Evolutionary conservation across 805 yeast species (phyloP).

Genomic region (Saccharomycopsis lassenensis): DNA sequence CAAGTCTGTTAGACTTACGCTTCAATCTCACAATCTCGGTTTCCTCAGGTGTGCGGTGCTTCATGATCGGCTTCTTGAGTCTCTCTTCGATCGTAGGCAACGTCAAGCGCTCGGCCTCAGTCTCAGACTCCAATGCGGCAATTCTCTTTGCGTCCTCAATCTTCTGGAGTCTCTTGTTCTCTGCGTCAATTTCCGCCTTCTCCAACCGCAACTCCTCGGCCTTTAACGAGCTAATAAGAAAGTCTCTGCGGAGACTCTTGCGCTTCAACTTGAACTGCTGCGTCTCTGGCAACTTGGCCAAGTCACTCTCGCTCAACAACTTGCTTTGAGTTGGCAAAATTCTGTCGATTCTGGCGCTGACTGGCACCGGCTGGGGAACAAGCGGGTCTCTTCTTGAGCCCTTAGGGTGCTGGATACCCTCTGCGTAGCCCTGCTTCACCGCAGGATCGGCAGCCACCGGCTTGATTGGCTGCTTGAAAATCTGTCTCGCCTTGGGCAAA

Average conservation of each 20-base stretch:
- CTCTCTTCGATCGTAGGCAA: slow-evolving; percentile 69
- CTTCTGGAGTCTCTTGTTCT: slow-evolving; percentile 27
- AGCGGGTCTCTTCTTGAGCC: slow-evolving; percentile 48
- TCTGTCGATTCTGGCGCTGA: slow-evolving; percentile 44
- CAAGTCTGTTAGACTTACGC: slow-evolving; percentile 55
- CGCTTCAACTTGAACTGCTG: slow-evolving; percentile 39
- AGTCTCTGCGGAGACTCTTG: slow-evolving; percentile 62
- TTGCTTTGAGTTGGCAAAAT: slow-evolving; percentile 39
- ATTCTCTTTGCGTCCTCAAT: slow-evolving; percentile 27
- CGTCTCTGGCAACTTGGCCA: slow-evolving; percentile 26
- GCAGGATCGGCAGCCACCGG: slow-evolving; percentile 40
- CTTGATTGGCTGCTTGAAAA: slow-evolving; percentile 55
- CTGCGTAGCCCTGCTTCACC: slow-evolving; percentile 57
- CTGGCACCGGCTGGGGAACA: slow-evolving; percentile 43
- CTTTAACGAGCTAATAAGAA: slow-evolving; percentile 50
- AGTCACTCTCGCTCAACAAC: slow-evolving; percentile 24
- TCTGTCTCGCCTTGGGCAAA: slow-evolving; percentile 66
- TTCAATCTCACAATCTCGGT: slow-evolving; percentile 42
- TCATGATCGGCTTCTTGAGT: slow-evolving; percentile 58
- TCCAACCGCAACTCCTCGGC: slow-evolving; percentile 41
- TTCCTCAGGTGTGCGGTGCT: slow-evolving; percentile 66
- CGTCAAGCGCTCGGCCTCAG: slow-evolving; percentile 43
- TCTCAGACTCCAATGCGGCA: slow-evolving; percentile 25
- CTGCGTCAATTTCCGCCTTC: slow-evolving; percentile 20
- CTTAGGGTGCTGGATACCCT: slow-evolving; percentile 55